These are phyloP conservation scores for Vinca minor DNA, from an alignment of 257 asterid species.

Conservation along the genomic window DNA sequence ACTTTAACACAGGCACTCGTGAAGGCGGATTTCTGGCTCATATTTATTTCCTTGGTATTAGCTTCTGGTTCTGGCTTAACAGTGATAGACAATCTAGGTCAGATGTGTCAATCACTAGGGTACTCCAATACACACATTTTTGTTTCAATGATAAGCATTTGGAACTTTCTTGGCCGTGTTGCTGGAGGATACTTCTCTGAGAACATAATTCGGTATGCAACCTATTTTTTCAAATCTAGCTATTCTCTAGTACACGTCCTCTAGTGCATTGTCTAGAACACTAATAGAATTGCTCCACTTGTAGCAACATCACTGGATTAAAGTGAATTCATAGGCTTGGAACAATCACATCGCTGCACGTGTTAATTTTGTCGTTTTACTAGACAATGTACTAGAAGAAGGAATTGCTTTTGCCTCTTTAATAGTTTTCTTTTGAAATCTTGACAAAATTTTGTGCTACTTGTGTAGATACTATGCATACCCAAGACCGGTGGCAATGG, in stretches of 20 bases:
- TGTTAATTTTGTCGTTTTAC: too few relatives aligned
- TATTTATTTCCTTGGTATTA: slow-evolving; percentile 27
- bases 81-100: slow-evolving; percentile 35
- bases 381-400: too few relatives aligned
- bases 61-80: slow-evolving; percentile 40
- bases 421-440: not conserved
- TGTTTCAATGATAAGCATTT: slow-evolving; percentile 39
- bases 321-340: too few relatives aligned
- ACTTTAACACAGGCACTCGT: slow-evolving; percentile 31
- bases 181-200: slow-evolving; percentile 44
- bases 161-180: slow-evolving; percentile 37
- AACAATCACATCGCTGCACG: too few relatives aligned
- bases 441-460: not conserved
- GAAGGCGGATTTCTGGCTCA: slow-evolving; percentile 43
- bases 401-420: not conserved
- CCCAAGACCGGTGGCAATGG: slow-evolving; percentile 47
- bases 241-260: too few relatives aligned
- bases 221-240: too few relatives aligned
- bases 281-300: too few relatives aligned
- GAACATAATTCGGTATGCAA: slow-evolving; percentile 26
- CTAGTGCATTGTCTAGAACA: too few relatives aligned
- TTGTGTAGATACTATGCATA: slow-evolving; percentile 30
- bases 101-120: slow-evolving; percentile 33
- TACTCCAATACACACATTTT: slow-evolving; percentile 30
- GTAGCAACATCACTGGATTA: too few relatives aligned